Evolutionary conservation across 2,329 filamentous ascomycete genomes (phyloP), one percentile per base, ranked within the genome.

Genomic region (Penicillium corylophilum): DNA sequence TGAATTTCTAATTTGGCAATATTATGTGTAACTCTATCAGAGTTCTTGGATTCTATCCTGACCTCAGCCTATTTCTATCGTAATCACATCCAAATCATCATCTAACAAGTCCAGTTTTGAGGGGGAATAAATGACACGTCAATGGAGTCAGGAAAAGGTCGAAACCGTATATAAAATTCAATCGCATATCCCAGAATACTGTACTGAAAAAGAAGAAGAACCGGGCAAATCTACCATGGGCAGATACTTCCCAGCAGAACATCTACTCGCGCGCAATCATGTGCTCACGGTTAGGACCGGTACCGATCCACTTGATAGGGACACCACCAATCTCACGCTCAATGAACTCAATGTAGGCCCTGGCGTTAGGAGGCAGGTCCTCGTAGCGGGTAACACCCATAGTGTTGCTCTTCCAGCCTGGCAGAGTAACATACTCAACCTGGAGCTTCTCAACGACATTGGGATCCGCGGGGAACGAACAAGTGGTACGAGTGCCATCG

Each of bases 241-340:
- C 5, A 41, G 44, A 59, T 46, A 51, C 50, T 58, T 58, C 56
- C 48, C 48, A 51, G 33, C 40, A 31, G 16, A 40, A 20, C 36
- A 41, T 41, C 50, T 62, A 65, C 44, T 62, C 60, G 68, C 80
- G 73, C 48, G 77, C 70, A 65, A 86, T 83, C 82, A 86, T 85
- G 66, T 82, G 79, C 57, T 84, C 82, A 56, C 82, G 73, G 41
- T 75, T 78, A 49, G 83, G 83, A 12, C 83, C 83, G 9, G 82
- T 84, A 35, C 83, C 83, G 64, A 86, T 83, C 74, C 81, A 86
- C 72, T 81, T 83, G 51, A 85, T 73, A 55, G 74, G 77, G 36
- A 85, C 78, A 44, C 78, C 81, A 16, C 78, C 71, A 49, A 82
- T 76, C 55, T 80, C 74, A 44, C 63, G 61, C 73, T 86, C 83